Base-by-base conservation (phyloP, 148 eudicot genomes). In the Chenopodium quinoa region DNA sequence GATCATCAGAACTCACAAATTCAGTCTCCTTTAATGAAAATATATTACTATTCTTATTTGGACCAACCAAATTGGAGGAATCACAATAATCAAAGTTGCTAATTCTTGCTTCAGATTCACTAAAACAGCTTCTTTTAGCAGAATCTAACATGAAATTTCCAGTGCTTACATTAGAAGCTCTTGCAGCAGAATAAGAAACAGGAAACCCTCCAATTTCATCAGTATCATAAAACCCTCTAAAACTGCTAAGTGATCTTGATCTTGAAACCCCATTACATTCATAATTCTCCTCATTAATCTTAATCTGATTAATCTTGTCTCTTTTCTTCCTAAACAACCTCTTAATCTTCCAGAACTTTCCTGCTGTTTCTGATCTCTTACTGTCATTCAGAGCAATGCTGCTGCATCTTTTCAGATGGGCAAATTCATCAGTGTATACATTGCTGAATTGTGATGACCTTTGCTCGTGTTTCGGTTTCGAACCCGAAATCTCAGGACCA, bases 181-280 rank as follows among this genome's bases (percentile, higher is more conserved):
- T 90, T 2, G 97, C 97, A 27, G 92, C 92, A 4, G 86, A 81
- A 0, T 92, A 91, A 11, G 88, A 87, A 8, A 77, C 83, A 17
- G 84, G 83, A 16, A 88, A 88, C 56, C 90, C 87, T 2, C 87
- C 86, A 14, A 84, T 89, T 46, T 80, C 83, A 60, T 87, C 92
- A 3, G 84, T 75, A 69, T 90, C 90, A 63, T 83, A 83, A 37
- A 83, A 82, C 1, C 88, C 91, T 56, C 92, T 84, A 82, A 92
- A 95, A 74, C 94, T 91, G 16, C 96, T 89, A 0, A 95, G 78
- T 16, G 98, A 95, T 34, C 98, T 89, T 29, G 97, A 95, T 82
- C 98, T 90, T 12, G 98, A 84, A 11, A 95, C 84, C 44, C 86
- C 86, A 16, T 78, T 75, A 46, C 80, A 72, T 29, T 88, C 89